Evolutionary conservation across 2,329 filamentous ascomycete species (phyloP).

Genomic region (Pleurostoma richardsiae): DNA sequence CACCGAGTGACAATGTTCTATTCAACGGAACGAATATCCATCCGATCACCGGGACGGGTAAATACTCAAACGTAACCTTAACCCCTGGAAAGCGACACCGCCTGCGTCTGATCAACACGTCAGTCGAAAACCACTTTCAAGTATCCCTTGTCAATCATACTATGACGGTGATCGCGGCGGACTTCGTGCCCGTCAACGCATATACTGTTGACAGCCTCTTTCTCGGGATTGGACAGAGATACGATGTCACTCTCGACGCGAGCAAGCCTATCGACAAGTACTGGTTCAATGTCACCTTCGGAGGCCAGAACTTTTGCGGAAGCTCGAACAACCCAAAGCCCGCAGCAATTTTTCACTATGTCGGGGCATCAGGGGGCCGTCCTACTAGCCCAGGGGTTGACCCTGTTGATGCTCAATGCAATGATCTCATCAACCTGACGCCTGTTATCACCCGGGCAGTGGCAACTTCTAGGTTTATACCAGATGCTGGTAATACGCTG

Average conservation of each 20-base stretch:
- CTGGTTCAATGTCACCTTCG: constrained; percentile 32
- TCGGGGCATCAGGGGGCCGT: constrained; percentile 19
- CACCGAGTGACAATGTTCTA: constrained; percentile 32
- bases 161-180: constrained; percentile 44
- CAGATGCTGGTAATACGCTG: constrained; percentile 15
- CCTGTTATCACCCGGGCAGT: constrained; percentile 21
- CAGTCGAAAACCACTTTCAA: constrained; percentile 40
- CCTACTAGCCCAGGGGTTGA: constrained; percentile 23
- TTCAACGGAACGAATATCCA: constrained; percentile 37
- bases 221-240: constrained; percentile 41
- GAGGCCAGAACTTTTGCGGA: constrained; percentile 21
- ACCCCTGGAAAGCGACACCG: constrained; percentile 40
- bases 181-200: constrained; percentile 46
- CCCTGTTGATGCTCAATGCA: constrained; percentile 5
- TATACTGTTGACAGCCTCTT: constrained; percentile 43
- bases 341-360: constrained; percentile 33
- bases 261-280: constrained; percentile 25
- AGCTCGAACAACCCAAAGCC: constrained; percentile 21
- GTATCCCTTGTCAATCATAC: constrained; percentile 42
- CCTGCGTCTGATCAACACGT: constrained; percentile 46
- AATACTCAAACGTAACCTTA: constrained; percentile 27
- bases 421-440: constrained; percentile 31
- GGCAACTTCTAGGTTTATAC: constrained; percentile 17
- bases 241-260: constrained; percentile 42
- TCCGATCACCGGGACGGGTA: constrained; percentile 19